A percentile compares a stretch with the other conserved stretches of the same genome.
phyloP scores from a whole-genome alignment of 2,329 filamentous ascomycete species.

The Pseudogymnoascus sp. region DNA sequence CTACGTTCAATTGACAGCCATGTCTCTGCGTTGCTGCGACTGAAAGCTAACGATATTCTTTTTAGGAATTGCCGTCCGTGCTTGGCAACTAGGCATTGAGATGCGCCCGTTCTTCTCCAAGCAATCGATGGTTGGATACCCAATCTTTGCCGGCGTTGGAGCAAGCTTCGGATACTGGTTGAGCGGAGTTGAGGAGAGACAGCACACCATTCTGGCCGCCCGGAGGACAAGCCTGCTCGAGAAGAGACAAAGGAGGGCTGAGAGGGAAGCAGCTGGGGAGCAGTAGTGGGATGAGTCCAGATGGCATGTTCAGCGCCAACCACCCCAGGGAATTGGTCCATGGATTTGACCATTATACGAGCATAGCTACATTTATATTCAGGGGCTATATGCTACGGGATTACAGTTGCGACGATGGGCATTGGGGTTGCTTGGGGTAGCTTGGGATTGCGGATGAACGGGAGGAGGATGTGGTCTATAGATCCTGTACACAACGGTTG shows the following conservation, averaged over 20 bases:
- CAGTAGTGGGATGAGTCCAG: slow-evolving; percentile 17
- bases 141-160: slow-evolving; percentile 76
- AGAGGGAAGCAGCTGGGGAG: slow-evolving; percentile 50
- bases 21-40: not conserved
- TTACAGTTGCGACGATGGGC: not conserved
- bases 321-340: not conserved
- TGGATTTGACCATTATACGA: not conserved
- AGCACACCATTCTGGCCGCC: slow-evolving; percentile 69
- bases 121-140: slow-evolving; percentile 84
- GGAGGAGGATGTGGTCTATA: not conserved
- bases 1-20: not conserved
- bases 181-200: slow-evolving; percentile 78
- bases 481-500: slow-evolving; percentile 2
- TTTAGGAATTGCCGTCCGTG: slow-evolving; percentile 78
- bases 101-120: slow-evolving; percentile 91
- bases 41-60: slow-evolving; percentile 2
- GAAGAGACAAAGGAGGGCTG: slow-evolving; percentile 76
- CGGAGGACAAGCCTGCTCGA: slow-evolving; percentile 77
- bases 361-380: not conserved
- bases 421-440: not conserved
- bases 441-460: not conserved
- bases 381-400: not conserved
- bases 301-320: slow-evolving; percentile 1
- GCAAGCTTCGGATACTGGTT: slow-evolving; percentile 97
- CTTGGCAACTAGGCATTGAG: slow-evolving; percentile 97